These are phyloP conservation scores for Diaporthe batatas DNA, from an alignment of 2,329 filamentous ascomycete species.

Conservation along the genomic window DNA sequence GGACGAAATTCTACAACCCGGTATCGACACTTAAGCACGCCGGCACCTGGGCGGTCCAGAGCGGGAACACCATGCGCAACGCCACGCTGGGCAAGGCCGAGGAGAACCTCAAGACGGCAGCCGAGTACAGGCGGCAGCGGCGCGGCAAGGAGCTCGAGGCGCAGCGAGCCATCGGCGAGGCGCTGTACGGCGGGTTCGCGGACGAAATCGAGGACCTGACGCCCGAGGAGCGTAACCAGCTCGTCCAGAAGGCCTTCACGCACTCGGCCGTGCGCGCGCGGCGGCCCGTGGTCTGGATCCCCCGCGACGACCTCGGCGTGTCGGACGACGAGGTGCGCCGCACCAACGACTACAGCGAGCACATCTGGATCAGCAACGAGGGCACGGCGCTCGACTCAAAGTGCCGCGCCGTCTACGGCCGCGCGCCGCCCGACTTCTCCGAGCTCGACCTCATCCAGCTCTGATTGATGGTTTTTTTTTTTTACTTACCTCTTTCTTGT, in stretches of 20 bases:
- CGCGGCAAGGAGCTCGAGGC: constrained; percentile 76
- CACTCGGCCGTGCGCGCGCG: constrained; percentile 88
- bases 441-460: constrained; percentile 89
- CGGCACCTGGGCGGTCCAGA: constrained; percentile 61
- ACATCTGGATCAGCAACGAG: constrained; percentile 95
- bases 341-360: constrained; percentile 80
- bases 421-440: constrained; percentile 89
- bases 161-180: constrained; percentile 80
- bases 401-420: constrained; percentile 84
- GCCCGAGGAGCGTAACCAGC: constrained; percentile 86
- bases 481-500: background rate
- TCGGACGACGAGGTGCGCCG: constrained; percentile 90
- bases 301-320: constrained; percentile 88
- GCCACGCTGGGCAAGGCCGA: constrained; percentile 59
- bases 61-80: constrained; percentile 63
- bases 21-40: constrained; percentile 58
- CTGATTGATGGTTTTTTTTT: constrained; percentile 54
- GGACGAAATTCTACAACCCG: constrained; percentile 34
- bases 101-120: constrained; percentile 57
- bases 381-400: constrained; percentile 89
- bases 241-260: constrained; percentile 90
- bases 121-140: constrained; percentile 62
- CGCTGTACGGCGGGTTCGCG: constrained; percentile 87
- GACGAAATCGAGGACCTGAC: constrained; percentile 96
- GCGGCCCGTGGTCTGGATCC: constrained; percentile 93